Conservation (phyloP, 2,329 filamentous ascomycete genomes). For the Diaporthe batatas region DNA sequence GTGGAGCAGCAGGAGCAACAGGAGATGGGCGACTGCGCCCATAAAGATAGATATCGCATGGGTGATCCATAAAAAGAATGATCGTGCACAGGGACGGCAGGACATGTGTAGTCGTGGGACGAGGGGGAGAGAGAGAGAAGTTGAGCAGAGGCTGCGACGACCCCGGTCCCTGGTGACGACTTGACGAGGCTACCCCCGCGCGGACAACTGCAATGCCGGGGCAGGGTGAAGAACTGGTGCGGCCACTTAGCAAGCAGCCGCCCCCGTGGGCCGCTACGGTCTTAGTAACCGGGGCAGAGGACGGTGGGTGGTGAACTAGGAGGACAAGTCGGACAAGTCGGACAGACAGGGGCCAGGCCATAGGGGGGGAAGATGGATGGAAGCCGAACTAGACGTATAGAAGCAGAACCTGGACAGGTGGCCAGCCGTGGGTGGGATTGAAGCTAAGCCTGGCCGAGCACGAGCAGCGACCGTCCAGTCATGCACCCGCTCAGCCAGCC, state of each 20-base stretch:
- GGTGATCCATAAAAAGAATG: conserved; percentile 50
- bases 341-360: conserved; percentile 15
- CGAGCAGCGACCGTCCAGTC: conserved; percentile 16
- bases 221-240: conserved; percentile 34
- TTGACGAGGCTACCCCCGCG: conserved; percentile 38
- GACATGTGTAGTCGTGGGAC: conserved; percentile 43
- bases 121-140: neutral
- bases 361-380: conserved; percentile 18
- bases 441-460: conserved; percentile 27
- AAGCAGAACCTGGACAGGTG: conserved; percentile 1
- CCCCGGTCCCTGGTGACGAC: conserved; percentile 28
- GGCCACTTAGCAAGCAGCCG: conserved; percentile 16
- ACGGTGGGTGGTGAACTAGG: neutral
- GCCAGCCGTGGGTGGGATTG: neutral
- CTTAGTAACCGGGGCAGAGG: neutral
- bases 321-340: neutral
- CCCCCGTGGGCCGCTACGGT: neutral
- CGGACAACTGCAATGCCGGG: conserved; percentile 33
- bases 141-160: neutral
- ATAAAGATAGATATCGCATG: conserved; percentile 47
- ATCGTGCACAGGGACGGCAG: conserved; percentile 48
- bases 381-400: neutral
- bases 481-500: neutral
- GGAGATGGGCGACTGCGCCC: conserved; percentile 48
- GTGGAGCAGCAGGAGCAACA: neutral